Evolutionary conservation across 1,284 basidiomycete species (phyloP), one percentile per base, ranked within the genome.

Genomic region (Pseudozyma tsukubaensis): DNA sequence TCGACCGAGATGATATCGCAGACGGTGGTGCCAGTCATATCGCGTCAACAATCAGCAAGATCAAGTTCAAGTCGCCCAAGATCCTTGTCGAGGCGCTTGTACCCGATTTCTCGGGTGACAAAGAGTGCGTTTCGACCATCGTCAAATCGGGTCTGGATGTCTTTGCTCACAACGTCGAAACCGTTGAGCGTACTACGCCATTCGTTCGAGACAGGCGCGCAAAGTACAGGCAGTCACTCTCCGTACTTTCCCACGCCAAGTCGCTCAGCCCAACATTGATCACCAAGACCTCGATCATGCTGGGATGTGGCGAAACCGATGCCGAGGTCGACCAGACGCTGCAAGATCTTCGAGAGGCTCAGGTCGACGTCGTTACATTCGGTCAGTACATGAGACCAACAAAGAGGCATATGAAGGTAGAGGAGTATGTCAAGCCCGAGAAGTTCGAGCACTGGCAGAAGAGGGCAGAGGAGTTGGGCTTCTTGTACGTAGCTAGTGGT

Each of bases 331-430:
- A 92, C 84, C 90, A 92, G 81, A 91, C 95, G 1, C 88, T 99
- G 6, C 36, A 83, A 94, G 96, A 96, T 76, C 88, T 99, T 4
- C 91, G 96, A 44, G 91, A 91, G 72, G 88, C 90, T 40, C 88
- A 94, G 70, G 96, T 99, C 37, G 95, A 99, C 83, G 96, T 99
- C 10, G 95, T 99, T 35, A 99, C 97, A 0, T 98, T 99, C 83
- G 97, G 97, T 1, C 97, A 99, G 87, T 99, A 99, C 86, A 99
- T 99, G 97, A 91, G 97, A 48, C 97, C 97, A 1, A 99, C 97
- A 1, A 99, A 99, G 86, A 89, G 91, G 36, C 97, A 99, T 86
- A 99, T 99, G 97, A 99, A 98, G 86, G 97, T 99, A 8, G 91
- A 94, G 76, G 91, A 93, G 21, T 99, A 99, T 82, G 94, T 99